Evolutionary conservation across 2,329 filamentous ascomycete species (phyloP).

Genomic region (Pseudogymnoascus sp.): DNA sequence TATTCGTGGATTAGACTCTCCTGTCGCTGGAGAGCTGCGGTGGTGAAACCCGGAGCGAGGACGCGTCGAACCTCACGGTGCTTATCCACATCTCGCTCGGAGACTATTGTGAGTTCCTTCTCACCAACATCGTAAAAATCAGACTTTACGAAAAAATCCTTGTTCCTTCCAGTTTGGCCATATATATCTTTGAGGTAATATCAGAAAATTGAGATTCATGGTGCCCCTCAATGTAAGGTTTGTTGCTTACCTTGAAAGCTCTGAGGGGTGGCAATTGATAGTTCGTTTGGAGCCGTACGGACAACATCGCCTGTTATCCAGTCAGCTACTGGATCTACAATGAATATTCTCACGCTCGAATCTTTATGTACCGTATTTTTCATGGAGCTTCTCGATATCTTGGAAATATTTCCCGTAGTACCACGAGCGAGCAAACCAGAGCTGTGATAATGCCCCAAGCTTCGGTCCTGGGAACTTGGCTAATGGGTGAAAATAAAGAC

Average conservation of each 20-base stretch:
- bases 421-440: not conserved
- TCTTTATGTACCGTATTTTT: not conserved
- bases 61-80: slow-evolving; percentile 20
- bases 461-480: not conserved
- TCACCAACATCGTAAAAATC: not conserved
- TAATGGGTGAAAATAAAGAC: not conserved
- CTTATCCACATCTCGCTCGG: not conserved
- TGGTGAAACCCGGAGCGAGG: slow-evolving; percentile 21
- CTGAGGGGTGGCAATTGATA: not conserved
- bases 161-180: not conserved
- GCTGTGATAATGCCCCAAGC: not conserved
- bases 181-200: not conserved
- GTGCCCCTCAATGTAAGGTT: not conserved
- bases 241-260: not conserved
- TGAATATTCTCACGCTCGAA: not conserved
- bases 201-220: not conserved
- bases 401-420: not conserved
- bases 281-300: not conserved
- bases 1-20: slow-evolving; percentile 21
- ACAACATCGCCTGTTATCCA: not conserved
- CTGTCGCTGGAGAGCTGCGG: slow-evolving; percentile 19
- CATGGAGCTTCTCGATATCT: not conserved
- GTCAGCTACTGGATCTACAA: not conserved
- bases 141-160: not conserved
- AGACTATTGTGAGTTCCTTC: not conserved